Conservation (phyloP, 2,329 filamentous ascomycete species). For the Ustulina deusta region DNA sequence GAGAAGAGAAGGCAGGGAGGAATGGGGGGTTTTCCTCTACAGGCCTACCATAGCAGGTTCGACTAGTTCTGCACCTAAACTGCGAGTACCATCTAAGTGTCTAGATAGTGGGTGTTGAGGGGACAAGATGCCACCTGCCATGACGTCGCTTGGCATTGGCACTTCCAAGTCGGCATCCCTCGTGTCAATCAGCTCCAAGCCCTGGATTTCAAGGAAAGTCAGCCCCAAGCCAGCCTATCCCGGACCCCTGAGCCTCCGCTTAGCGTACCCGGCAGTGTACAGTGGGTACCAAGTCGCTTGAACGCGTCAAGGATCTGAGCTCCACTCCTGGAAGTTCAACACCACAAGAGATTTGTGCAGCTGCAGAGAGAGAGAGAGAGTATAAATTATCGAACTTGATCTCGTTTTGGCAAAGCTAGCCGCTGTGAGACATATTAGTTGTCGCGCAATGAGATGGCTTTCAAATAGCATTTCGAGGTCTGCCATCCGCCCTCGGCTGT, state of each 20-base stretch:
- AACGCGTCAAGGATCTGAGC: not conserved
- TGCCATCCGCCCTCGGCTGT: conserved; percentile 26
- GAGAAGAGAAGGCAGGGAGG: not conserved
- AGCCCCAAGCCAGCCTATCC: not conserved
- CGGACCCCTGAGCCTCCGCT: not conserved
- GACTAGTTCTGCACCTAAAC: not conserved
- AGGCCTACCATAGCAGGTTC: not conserved
- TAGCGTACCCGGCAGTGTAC: not conserved
- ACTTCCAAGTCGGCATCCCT: not conserved
- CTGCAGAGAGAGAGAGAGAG: not conserved
- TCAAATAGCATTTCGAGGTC: conserved; percentile 30
- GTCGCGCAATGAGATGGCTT: conserved; percentile 37
- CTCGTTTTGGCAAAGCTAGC: not conserved
- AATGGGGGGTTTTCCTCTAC: not conserved
- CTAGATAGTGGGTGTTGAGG: not conserved
- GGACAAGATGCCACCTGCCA: conserved; percentile 13
- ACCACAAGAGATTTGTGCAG: not conserved
- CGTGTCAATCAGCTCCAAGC: not conserved
- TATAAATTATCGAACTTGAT: not conserved
- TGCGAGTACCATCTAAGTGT: not conserved
- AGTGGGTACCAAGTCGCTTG: not conserved
- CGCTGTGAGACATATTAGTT: not conserved
- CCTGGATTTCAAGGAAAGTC: not conserved
- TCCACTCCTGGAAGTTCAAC: not conserved
- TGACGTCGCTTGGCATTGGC: conserved; percentile 46